Percentiles rank a stretch among this genome's conserved stretches.
These are phyloP conservation scores for Grosmannia huntii DNA, from an alignment of 2,329 filamentous ascomycete species.

Conservation along the genomic window DNA sequence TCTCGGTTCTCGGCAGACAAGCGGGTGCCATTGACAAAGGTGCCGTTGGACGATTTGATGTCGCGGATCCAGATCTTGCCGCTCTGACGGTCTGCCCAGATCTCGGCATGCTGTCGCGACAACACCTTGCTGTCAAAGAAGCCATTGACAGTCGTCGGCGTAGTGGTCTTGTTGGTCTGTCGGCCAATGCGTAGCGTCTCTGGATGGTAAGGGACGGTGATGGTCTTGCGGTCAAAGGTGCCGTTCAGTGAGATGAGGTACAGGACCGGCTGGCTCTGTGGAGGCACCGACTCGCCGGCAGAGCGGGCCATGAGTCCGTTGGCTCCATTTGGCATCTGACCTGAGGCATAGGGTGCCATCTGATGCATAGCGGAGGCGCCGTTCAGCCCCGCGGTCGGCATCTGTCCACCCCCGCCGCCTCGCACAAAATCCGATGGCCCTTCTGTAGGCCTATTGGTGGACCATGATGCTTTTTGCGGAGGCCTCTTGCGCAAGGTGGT, in stretches of 20 bases:
- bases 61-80: conserved; percentile 94
- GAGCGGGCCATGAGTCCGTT: conserved; percentile 48
- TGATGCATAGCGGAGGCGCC: conserved; percentile 26
- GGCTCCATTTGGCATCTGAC: conserved; percentile 22
- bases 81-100: conserved; percentile 64
- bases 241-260: conserved; percentile 85
- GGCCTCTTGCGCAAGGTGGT: conserved; percentile 37
- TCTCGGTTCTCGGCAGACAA: conserved; percentile 90
- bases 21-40: conserved; percentile 87
- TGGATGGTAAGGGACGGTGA: conserved; percentile 83
- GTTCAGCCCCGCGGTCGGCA: conserved; percentile 28
- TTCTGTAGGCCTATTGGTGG: conserved; percentile 33
- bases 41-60: conserved; percentile 97
- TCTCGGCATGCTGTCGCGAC: conserved; percentile 88
- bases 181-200: conserved; percentile 89
- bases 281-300: conserved; percentile 33
- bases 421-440: conserved; percentile 34
- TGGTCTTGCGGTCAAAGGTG: conserved; percentile 94
- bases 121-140: conserved; percentile 98
- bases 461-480: conserved; percentile 34
- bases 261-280: conserved; percentile 62
- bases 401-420: conserved; percentile 22
- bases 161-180: conserved; percentile 93
- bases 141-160: conserved; percentile 81
- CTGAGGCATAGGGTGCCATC: conserved; percentile 23